Conservation (phyloP, 78 protist species). For the Blattamonas nauphoetae region DNA sequence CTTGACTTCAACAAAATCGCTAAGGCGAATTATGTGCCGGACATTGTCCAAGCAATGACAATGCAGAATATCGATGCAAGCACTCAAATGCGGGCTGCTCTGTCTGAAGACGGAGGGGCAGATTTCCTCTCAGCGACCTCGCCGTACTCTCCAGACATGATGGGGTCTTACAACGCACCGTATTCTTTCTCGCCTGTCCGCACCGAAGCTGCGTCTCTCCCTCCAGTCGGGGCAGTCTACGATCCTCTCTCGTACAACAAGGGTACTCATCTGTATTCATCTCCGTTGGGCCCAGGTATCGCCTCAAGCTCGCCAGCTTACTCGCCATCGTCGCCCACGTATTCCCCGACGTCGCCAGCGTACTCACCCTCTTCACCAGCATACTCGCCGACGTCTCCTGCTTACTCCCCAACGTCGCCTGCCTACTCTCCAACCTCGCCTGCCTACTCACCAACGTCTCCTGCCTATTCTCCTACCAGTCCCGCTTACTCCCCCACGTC, state of each 20-base stretch:
- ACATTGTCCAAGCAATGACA: constrained; percentile 30
- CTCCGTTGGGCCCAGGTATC: neutral
- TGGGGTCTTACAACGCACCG: neutral
- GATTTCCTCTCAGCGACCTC: neutral
- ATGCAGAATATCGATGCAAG: constrained; percentile 38
- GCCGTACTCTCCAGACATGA: neutral
- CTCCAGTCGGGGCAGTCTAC: neutral
- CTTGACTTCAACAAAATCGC: constrained; percentile 31
- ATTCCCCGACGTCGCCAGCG: constrained; percentile 10
- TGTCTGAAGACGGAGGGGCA: neutral
- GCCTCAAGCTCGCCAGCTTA: neutral
- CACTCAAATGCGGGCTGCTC: neutral
- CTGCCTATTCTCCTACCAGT: constrained; percentile 30
- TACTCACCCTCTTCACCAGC: constrained; percentile 30
- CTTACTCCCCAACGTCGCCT: constrained; percentile 28
- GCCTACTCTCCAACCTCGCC: constrained; percentile 43
- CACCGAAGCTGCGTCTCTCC: neutral
- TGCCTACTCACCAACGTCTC: constrained; percentile 1
- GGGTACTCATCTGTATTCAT: neutral
- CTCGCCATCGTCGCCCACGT: neutral
- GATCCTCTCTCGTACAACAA: neutral
- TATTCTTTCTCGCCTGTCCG: neutral
- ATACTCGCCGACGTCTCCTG: constrained; percentile 31
- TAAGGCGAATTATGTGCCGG: neutral
- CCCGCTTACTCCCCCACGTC: constrained; percentile 36